Conservation (phyloP, 1,139 yeast genomes). For the Debaryomyces sp. region DNA sequence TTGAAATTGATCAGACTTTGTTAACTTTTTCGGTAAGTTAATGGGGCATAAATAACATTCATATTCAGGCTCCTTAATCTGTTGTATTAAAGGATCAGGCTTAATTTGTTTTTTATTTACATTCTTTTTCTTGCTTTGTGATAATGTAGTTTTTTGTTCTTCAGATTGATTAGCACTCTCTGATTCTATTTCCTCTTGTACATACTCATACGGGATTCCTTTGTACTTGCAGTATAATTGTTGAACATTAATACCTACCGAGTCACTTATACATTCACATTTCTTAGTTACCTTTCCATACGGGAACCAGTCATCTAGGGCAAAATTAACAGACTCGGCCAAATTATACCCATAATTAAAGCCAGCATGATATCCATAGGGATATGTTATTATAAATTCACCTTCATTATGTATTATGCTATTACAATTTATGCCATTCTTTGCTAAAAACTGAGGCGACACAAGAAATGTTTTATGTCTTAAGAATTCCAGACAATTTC, state of each 20-base stretch:
- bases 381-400: constrained; percentile 82
- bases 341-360: constrained; percentile 77
- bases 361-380: constrained; percentile 87
- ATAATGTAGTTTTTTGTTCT: not conserved
- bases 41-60: constrained; percentile 59
- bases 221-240: constrained; percentile 41
- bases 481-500: constrained; percentile 68
- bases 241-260: constrained; percentile 73
- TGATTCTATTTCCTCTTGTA: constrained; percentile 8
- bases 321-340: constrained; percentile 82
- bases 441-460: constrained; percentile 65
- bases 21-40: constrained; percentile 23
- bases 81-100: constrained; percentile 4
- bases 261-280: constrained; percentile 73
- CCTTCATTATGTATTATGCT: constrained; percentile 67
- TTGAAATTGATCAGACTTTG: constrained; percentile 26
- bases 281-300: constrained; percentile 62
- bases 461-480: constrained; percentile 81
- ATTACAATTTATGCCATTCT: constrained; percentile 64
- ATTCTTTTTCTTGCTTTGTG: constrained; percentile 6
- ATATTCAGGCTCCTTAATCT: constrained; percentile 8
- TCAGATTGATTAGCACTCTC: constrained; percentile 7
- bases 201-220: constrained; percentile 31
- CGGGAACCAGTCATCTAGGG: constrained; percentile 79
- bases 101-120: constrained; percentile 6